Evolutionary conservation across 176 grass and related monocot genomes (phyloP).

Genomic region (Puccinellia tenuiflora): DNA sequence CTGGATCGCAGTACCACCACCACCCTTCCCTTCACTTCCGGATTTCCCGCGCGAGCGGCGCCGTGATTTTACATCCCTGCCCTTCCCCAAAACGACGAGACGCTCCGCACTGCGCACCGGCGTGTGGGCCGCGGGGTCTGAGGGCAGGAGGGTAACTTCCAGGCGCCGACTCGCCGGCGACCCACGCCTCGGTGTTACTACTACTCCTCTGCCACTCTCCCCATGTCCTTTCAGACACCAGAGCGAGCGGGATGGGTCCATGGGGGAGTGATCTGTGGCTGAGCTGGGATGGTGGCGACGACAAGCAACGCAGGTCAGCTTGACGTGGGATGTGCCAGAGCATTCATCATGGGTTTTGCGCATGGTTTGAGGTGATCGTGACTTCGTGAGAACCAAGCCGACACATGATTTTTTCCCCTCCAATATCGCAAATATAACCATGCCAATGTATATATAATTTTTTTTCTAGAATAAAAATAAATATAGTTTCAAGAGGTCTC

Average conservation of each 20-base stretch:
- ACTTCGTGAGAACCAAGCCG: not conserved
- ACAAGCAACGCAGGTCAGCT: conserved; percentile 31
- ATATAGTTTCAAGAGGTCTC: no score
- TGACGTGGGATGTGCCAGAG: conserved; percentile 31
- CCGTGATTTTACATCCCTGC: conserved; percentile 18
- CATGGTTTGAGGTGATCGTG: not conserved
- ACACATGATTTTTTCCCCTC: not conserved
- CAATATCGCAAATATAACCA: no score
- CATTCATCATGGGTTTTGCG: not conserved
- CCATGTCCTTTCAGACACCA: conserved; percentile 2
- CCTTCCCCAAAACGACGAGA: not conserved
- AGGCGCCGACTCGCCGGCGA: conserved; percentile 14
- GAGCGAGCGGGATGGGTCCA: not conserved
- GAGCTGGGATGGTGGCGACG: conserved; percentile 8
- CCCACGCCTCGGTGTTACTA: not conserved
- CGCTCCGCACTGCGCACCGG: not conserved
- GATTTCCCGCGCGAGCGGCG: conserved; percentile 62
- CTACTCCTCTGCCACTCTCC: conserved; percentile 5
- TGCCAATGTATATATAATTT: no score
- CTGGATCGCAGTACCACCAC: conserved; percentile 5
- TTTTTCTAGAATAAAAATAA: no score
- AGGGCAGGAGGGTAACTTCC: conserved; percentile 20
- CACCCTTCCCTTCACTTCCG: conserved; percentile 8
- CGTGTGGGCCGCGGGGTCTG: not conserved
- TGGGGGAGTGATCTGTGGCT: conserved; percentile 11